Base-by-base conservation (phyloP, 192 early-diverging fungal genomes). In the Phycomyces blakesleeanus region DNA sequence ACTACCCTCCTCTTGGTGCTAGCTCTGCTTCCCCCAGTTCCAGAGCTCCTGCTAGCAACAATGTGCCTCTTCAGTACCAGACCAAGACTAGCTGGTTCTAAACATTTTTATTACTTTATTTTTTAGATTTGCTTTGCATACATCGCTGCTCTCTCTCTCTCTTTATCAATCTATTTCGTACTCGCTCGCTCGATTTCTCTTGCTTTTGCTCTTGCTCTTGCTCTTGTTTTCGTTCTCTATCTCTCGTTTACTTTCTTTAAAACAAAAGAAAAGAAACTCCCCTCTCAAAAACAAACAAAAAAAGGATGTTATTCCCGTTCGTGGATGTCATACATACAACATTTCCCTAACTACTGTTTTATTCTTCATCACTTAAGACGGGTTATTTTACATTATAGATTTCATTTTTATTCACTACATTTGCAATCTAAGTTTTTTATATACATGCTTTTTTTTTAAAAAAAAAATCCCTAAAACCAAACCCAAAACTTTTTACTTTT, bases 1-100 rank as follows among this genome's bases (percentile, higher is more conserved):
- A 1, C 61, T 52, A 44, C 24, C 55, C 52, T 58, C 54, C 64
- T 56, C 55, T 56, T 66, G 64, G 64, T n/a, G 64, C 51, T 54
- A 15, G 22, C 44, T 10, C 21, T 49, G 55, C 39, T 22, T 20
- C 26, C 37, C 26, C 47, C 7, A 42, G 24, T 21, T 18, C 37
- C 12, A 58, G 64, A 51, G 41, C 55, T n/a, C n/a, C n/a, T 11
- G 54, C 55, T 34, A 55, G 18, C 26, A 40, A 27, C 38, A 41
- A 42, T 44, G 61, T 50, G 27, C 64, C 63, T 44, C 60, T 72
- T 40, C 71, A 62, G 51, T 66, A 72, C 47, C 71, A 72, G 38
- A 72, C 59, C 64, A 72, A 72, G 71, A 72, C 71, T 14, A 67
- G 64, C 59, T 72, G 71, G 71, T 72, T 72, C 71, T 72, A 72